Conservation (phyloP, 1,284 basidiomycete genomes). For the Gomphus bonarii region DNA sequence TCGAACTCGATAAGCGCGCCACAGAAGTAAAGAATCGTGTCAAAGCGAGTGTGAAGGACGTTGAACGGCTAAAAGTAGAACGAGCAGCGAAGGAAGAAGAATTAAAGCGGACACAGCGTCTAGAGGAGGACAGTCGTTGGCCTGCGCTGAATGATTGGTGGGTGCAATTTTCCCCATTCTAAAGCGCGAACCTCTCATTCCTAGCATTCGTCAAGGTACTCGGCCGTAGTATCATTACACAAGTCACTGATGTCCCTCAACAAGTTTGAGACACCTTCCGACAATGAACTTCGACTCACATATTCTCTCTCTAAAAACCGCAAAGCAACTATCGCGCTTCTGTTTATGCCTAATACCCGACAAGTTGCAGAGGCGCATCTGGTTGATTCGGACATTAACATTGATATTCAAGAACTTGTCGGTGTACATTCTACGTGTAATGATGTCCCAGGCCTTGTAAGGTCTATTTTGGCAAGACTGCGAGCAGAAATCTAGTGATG, state of each 20-base stretch:
- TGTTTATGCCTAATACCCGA: constrained; percentile 60
- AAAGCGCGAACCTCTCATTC: not conserved
- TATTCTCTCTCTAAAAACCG: constrained; percentile 32
- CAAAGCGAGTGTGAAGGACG: constrained; percentile 44
- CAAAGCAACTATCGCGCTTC: constrained; percentile 40
- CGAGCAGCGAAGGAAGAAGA: constrained; percentile 61
- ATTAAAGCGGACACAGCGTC: constrained; percentile 47
- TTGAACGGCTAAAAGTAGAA: constrained; percentile 54
- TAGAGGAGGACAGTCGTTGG: constrained; percentile 54
- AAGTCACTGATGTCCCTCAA: constrained; percentile 50
- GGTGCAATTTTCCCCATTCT: constrained; percentile 13
- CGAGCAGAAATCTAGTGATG: constrained; percentile 2
- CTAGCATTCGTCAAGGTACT: constrained; percentile 41
- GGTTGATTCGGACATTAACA: not conserved
- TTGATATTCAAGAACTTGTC: constrained; percentile 11
- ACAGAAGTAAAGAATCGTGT: constrained; percentile 46
- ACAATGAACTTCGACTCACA: constrained; percentile 64
- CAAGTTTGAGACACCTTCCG: constrained; percentile 47
- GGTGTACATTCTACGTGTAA: constrained; percentile 7
- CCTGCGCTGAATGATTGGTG: constrained; percentile 63
- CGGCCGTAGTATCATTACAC: constrained; percentile 54
- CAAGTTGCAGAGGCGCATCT: constrained; percentile 41
- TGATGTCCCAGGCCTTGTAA: constrained; percentile 8
- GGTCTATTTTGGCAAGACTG: constrained; percentile 4
- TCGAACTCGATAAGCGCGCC: constrained; percentile 32